Conservation (phyloP, 257 asterid genomes). For the Thymus quinquecostatus region DNA sequence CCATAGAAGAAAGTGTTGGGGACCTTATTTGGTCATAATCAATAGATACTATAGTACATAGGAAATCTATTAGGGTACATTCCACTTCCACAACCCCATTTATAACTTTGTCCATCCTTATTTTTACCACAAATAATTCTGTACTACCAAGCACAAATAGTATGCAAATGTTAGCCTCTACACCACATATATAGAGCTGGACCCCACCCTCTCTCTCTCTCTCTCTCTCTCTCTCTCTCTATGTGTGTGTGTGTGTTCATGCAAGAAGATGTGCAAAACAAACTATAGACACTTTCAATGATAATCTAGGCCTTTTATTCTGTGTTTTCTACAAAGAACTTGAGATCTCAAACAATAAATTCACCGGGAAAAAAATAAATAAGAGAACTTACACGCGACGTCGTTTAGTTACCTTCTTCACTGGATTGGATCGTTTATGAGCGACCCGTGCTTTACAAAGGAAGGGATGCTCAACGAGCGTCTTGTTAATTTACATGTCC, state of each 20-base stretch:
- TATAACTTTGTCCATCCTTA: background rate
- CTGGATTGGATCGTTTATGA: constrained; percentile 32
- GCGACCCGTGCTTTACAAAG: constrained; percentile 44
- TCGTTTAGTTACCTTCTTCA: constrained; percentile 32
- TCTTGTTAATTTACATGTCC: constrained; percentile 41
- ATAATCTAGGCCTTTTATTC: constrained; percentile 6
- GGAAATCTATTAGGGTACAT: constrained; percentile 1
- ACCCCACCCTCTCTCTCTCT: background rate
- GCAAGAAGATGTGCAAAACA: background rate
- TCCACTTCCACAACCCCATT: background rate
- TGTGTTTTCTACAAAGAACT: background rate
- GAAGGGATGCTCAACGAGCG: constrained; percentile 67
- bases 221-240: no score
- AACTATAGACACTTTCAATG: background rate
- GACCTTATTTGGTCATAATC: constrained; percentile 29
- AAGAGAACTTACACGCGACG: background rate
- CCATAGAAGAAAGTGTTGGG: background rate
- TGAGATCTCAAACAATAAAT: background rate
- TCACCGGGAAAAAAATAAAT: no score
- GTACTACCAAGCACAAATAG: background rate
- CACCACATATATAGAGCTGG: background rate
- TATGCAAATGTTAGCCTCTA: background rate
- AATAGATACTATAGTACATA: constrained; percentile 30
- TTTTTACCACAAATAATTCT: background rate
- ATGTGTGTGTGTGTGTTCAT: no score